Percentiles rank a stretch among this genome's conserved stretches.
These are phyloP conservation scores for Aspergillus ochraceus DNA, from an alignment of 2,329 filamentous ascomycete genomes.

Conservation along the genomic window DNA sequence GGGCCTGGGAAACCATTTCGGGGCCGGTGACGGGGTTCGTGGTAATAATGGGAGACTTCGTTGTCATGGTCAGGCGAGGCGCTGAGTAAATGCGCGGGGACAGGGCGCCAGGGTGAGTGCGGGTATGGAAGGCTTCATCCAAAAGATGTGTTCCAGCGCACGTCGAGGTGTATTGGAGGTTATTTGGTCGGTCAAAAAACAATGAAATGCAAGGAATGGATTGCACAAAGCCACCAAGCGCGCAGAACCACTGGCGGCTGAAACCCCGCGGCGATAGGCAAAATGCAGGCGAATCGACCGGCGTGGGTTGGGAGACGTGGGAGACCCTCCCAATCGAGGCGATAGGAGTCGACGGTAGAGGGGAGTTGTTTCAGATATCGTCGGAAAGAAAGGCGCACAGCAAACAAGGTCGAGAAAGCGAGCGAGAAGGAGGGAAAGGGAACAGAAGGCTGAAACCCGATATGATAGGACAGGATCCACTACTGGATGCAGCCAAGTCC, in stretches of 20 bases:
- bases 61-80: slow-evolving; percentile 18
- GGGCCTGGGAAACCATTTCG: slow-evolving; percentile 45
- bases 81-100: background rate
- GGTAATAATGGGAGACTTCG: slow-evolving; percentile 12
- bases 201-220: background rate
- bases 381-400: background rate
- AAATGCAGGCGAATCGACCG: background rate
- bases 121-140: background rate
- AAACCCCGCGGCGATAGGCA: background rate
- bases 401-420: background rate
- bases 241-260: background rate
- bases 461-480: background rate
- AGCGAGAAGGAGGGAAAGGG: background rate
- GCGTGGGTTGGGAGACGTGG: background rate
- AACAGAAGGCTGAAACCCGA: background rate
- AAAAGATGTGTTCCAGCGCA: background rate
- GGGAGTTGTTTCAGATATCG: background rate
- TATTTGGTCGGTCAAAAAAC: background rate
- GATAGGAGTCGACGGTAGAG: background rate
- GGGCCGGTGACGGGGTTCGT: background rate
- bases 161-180: background rate
- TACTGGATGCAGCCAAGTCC: background rate
- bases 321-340: background rate
- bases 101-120: background rate
- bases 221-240: background rate